Evolutionary conservation across 106 monocot species (phyloP), one percentile per base, ranked within the genome.

Genomic region (Narthecium ossifragum): DNA sequence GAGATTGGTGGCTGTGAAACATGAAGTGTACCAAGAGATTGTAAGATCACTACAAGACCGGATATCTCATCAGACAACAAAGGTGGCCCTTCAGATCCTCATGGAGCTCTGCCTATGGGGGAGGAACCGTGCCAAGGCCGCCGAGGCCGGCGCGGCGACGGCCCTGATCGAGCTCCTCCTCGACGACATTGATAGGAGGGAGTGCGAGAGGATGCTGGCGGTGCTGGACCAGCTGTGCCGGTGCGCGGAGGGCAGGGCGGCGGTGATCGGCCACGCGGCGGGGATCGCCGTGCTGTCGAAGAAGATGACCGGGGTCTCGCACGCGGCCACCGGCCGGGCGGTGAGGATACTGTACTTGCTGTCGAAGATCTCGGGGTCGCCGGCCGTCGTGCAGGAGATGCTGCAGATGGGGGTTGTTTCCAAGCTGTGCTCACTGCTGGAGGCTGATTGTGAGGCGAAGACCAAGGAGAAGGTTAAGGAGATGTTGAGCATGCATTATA

Each of bases 401-500:
- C 0, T 67, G 53, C 57, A 73, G 68, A 39, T 79, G 0, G 90
- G 90, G 8, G 81, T 51, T 1, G 90, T 85, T 17, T n/a, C 70
- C 6, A 79, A 79, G 76, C 46, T 83, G 24, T 74, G 69, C 8
- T 25, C 76, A 45, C n/a, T 85, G 55, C 31, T 70, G 15, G 66
- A 71, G 53, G 57, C 48, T 55, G 73, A 71, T 14, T 66, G 69
- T 20, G 76, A 64, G 53, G 23, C 4, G 34, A 76, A 70, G 68
- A 45, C 70, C 0, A 85, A 64, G 72, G 78, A 74, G 76, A 85
- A 61, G 78, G 85, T 49, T 2, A 73, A 40, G 67, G 78, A 79
- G 65, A 67, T 90, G 13, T 45, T 90, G n/a, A 73, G 61, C 55
- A 49, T 90, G 75, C 81, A 90, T 63, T 48, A 62, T 51, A 75